phyloP scores from a whole-genome alignment of 2,329 filamentous ascomycete species.

The Boeremia exigua region DNA sequence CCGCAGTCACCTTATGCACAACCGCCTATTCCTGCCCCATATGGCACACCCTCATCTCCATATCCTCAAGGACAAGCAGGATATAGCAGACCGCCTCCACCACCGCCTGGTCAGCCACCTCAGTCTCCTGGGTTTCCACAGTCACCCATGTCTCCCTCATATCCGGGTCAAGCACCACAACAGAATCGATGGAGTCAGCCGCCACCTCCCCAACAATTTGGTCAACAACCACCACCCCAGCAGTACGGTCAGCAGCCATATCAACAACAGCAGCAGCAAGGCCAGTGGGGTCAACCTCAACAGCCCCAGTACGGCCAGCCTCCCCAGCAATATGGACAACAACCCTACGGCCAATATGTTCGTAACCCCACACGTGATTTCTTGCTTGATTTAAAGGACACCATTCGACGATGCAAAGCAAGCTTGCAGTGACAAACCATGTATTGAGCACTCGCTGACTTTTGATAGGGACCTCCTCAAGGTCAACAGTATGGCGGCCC shows the following conservation, averaged over 20 bases:
- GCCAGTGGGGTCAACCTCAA: slow-evolving; percentile 12
- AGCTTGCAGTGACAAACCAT: not conserved
- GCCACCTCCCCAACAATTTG: slow-evolving; percentile 41
- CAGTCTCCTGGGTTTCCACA: slow-evolving; percentile 36
- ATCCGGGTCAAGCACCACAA: slow-evolving; percentile 26
- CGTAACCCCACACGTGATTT: slow-evolving; percentile 10
- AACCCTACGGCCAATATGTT: slow-evolving; percentile 40
- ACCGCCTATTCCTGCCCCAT: slow-evolving; percentile 42
- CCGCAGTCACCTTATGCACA: slow-evolving; percentile 54
- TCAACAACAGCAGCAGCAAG: not conserved
- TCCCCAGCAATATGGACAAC: slow-evolving; percentile 33
- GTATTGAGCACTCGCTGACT: slow-evolving; percentile 18
- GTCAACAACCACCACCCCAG: slow-evolving; percentile 24
- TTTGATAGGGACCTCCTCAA: slow-evolving; percentile 35
- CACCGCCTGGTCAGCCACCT: slow-evolving; percentile 36
- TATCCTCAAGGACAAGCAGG: slow-evolving; percentile 44
- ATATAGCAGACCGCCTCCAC: slow-evolving; percentile 45
- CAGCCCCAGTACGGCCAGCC: slow-evolving; percentile 37
- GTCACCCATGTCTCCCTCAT: slow-evolving; percentile 28
- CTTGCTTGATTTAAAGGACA: not conserved
- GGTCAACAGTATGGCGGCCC: slow-evolving; percentile 43
- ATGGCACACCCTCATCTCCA: slow-evolving; percentile 46
- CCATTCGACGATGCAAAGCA: slow-evolving; percentile 27
- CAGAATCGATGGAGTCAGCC: slow-evolving; percentile 30
- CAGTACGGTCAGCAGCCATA: slow-evolving; percentile 19